Conservation (phyloP, 345 rosid species). For the Draba incana region DNA sequence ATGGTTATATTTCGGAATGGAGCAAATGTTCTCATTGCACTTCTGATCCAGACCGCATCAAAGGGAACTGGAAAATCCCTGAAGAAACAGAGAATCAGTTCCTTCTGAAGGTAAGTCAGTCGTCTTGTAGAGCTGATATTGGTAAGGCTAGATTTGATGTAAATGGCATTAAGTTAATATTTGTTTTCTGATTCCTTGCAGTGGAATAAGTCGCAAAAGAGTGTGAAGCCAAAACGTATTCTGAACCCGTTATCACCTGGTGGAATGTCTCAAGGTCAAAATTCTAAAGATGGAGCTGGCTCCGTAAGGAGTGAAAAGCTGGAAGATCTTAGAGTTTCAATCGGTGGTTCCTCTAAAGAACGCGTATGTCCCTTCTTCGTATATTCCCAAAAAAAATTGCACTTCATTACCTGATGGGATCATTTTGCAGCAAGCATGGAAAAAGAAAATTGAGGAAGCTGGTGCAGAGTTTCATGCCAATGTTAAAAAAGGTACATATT, state of each 20-base stretch:
- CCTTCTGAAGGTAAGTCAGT: conserved; percentile 61
- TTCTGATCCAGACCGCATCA: conserved; percentile 68
- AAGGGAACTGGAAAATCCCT: conserved; percentile 87
- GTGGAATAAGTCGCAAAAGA: conserved; percentile 91
- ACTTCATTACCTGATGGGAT: conserved; percentile 33
- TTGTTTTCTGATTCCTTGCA: conserved; percentile 45
- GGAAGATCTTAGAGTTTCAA: conserved; percentile 69
- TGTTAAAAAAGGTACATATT: conserved; percentile 67
- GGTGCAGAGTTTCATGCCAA: conserved; percentile 78
- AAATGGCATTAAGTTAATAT: conserved; percentile 7
- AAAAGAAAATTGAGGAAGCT: conserved; percentile 65
- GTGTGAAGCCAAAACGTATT: conserved; percentile 62
- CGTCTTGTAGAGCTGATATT: conserved; percentile 16
- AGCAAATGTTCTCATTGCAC: conserved; percentile 86
- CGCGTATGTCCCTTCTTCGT: conserved; percentile 46
- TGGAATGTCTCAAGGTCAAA: conserved; percentile 51
- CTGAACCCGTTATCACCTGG: conserved; percentile 53
- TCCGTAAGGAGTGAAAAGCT: conserved; percentile 64
- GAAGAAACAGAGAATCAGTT: conserved; percentile 65
- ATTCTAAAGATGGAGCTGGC: conserved; percentile 48
- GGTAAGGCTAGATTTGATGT: conserved; percentile 12
- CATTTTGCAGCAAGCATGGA: conserved; percentile 79
- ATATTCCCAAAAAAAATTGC: conserved; percentile 1
- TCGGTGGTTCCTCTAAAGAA: conserved; percentile 65
- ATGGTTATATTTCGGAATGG: conserved; percentile 82